Evolutionary conservation across 2,329 filamentous ascomycete species (phyloP).

Genomic region (Neocucurbitaria cava): DNA sequence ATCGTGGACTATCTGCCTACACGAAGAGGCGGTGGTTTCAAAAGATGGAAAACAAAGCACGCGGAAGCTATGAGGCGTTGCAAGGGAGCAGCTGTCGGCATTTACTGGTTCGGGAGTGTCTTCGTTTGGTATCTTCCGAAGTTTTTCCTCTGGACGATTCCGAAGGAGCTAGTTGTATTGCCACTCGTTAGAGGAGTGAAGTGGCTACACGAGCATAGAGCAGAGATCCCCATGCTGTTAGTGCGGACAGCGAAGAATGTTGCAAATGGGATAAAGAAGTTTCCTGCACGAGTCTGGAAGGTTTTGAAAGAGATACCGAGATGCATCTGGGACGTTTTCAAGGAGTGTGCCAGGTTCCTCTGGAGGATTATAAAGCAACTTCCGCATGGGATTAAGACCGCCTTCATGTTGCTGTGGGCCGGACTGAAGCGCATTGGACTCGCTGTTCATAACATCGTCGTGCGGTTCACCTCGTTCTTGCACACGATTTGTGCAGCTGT

Average conservation of each 20-base stretch:
- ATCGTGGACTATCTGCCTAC: constrained; percentile 54
- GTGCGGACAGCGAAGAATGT: not conserved
- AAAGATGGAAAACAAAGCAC: constrained; percentile 25
- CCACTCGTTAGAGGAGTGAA: constrained; percentile 5
- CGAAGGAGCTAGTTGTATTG: constrained; percentile 14
- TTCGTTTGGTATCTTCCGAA: constrained; percentile 18
- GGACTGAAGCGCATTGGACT: constrained; percentile 14
- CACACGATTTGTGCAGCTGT: constrained; percentile 19
- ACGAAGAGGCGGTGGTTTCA: constrained; percentile 35
- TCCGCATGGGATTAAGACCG: constrained; percentile 16
- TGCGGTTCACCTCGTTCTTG: constrained; percentile 18
- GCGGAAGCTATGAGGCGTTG: constrained; percentile 12
- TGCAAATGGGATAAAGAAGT: not conserved
- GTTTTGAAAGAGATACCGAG: constrained; percentile 8
- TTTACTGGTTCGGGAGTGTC: constrained; percentile 10
- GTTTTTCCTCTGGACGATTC: constrained; percentile 20
- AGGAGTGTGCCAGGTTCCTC: constrained; percentile 2
- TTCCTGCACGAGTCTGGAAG: not conserved
- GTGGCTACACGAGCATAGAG: constrained; percentile 15
- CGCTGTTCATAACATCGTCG: constrained; percentile 7
- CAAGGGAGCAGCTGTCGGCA: constrained; percentile 5
- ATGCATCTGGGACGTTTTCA: constrained; percentile 9
- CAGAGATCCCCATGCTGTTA: constrained; percentile 14
- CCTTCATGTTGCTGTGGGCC: constrained; percentile 16
- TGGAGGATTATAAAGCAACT: constrained; percentile 4